Evolutionary conservation across 352 stramenopile genomes (phyloP).

Genomic region (Pythium phragmitis): DNA sequence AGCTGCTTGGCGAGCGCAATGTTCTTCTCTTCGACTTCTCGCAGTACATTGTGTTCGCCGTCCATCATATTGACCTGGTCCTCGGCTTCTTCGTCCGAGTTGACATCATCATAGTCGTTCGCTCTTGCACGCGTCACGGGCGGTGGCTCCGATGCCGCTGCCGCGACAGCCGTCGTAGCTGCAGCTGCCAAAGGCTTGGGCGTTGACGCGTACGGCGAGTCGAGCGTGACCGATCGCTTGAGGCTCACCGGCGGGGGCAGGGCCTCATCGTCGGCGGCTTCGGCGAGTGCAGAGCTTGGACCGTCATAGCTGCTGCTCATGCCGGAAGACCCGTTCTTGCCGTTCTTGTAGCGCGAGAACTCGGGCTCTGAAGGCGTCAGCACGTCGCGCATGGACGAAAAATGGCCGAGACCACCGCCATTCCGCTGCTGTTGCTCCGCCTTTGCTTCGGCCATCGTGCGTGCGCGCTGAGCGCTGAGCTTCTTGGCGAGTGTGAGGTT

Average conservation of each 20-base stretch:
- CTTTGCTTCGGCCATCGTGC: constrained; percentile 63
- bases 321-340: constrained; percentile 21
- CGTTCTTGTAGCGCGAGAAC: constrained; percentile 30
- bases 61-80: constrained; percentile 76
- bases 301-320: constrained; percentile 35
- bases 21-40: constrained; percentile 83
- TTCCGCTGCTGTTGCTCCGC: constrained; percentile 37
- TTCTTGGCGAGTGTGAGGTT: constrained; percentile 78
- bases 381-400: constrained; percentile 48
- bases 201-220: constrained; percentile 16
- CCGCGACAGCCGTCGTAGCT: constrained; percentile 1
- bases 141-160: constrained; percentile 8
- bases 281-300: constrained; percentile 20
- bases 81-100: constrained; percentile 78
- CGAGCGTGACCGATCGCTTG: constrained; percentile 33
- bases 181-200: constrained; percentile 12
- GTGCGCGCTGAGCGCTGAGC: constrained; percentile 70
- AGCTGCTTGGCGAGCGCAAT: constrained; percentile 81
- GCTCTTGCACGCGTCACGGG: background rate
- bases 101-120: constrained; percentile 81
- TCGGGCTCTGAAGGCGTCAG: constrained; percentile 23
- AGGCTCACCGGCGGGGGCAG: constrained; percentile 26
- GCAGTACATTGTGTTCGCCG: constrained; percentile 62
- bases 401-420: constrained; percentile 26
- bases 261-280: constrained; percentile 18